Percentiles rank a stretch among this genome's conserved stretches.
These are phyloP conservation scores for Sextonia rubra DNA, from an alignment of 164 flowering plant species.

Conservation along the genomic window DNA sequence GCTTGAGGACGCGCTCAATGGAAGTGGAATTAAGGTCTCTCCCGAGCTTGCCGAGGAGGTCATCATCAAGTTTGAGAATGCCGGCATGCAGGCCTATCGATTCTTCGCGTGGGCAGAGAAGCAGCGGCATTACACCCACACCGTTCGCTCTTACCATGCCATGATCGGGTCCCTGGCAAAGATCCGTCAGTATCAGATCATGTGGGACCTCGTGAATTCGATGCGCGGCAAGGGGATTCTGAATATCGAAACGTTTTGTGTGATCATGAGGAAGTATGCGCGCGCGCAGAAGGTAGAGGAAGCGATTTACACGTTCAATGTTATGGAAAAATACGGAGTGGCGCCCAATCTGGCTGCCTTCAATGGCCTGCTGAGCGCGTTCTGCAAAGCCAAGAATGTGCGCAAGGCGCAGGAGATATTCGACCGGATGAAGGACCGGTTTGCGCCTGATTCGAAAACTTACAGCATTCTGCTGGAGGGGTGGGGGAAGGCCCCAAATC, in stretches of 20 bases:
- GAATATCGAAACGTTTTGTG: conserved; percentile 78
- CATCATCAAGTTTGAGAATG: conserved; percentile 70
- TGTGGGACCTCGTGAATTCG: conserved; percentile 81
- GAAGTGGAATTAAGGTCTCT: conserved; percentile 56
- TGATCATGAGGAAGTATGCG: conserved; percentile 79
- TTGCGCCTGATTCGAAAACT: conserved; percentile 71
- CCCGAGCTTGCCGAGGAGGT: conserved; percentile 62
- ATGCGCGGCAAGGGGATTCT: conserved; percentile 58
- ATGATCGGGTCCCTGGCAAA: conserved; percentile 81
- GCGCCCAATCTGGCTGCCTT: conserved; percentile 70
- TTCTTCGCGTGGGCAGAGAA: conserved; percentile 86
- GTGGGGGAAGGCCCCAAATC: conserved; percentile 80
- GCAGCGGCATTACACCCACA: conserved; percentile 63
- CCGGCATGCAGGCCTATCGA: conserved; percentile 77
- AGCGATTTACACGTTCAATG: conserved; percentile 74
- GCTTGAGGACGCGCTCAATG: conserved; percentile 54
- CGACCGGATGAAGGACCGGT: conserved; percentile 54
- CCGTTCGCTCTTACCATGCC: conserved; percentile 60
- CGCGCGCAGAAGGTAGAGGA: conserved; percentile 76
- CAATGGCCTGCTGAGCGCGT: conserved; percentile 67
- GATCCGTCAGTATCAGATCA: conserved; percentile 75
- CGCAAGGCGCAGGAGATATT: conserved; percentile 90
- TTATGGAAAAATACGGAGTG: conserved; percentile 70
- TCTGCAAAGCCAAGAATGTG: conserved; percentile 85
- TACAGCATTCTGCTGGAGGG: conserved; percentile 81